A percentile compares a stretch with the other conserved stretches of the same genome.
These are phyloP conservation scores for Backusella parvicylindrica DNA, from an alignment of 192 early-diverging fungal genomes.

Conservation along the genomic window DNA sequence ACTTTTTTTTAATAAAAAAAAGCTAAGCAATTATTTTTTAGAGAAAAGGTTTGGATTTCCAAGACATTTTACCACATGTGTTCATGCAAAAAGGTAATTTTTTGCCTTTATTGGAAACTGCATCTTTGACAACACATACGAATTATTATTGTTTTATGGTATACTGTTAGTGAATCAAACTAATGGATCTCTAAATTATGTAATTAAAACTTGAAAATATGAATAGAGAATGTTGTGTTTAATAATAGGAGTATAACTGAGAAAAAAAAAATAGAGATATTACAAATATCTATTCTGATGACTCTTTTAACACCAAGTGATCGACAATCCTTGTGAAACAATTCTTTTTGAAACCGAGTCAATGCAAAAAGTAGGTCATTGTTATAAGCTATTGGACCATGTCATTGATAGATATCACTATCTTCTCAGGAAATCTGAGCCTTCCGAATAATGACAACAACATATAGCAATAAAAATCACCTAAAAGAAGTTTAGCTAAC, in stretches of 20 bases:
- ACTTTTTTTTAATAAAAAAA: not conserved
- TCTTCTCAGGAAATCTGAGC: not conserved
- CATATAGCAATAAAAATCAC: not conserved
- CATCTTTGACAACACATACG: not conserved
- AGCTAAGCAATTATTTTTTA: not conserved
- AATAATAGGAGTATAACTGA: not conserved
- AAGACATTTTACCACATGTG: conserved; percentile 1
- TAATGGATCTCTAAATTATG: not conserved
- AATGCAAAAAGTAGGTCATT: not conserved
- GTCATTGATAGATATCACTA: not conserved
- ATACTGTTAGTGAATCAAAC: not conserved
- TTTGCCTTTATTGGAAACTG: not conserved
- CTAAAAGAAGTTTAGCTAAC: not conserved
- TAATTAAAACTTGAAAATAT: not conserved
- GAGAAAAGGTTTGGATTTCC: not conserved
- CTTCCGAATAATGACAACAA: not conserved
- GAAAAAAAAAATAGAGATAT: not conserved
- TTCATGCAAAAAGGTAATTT: not conserved
- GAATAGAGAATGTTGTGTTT: not conserved
- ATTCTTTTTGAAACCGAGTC: not conserved
- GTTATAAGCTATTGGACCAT: not conserved
- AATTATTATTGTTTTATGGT: not conserved
- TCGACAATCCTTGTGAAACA: not conserved
- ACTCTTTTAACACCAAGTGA: not conserved
- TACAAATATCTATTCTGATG: not conserved